Percentiles rank a stretch among this genome's conserved stretches.
phyloP scores from a whole-genome alignment of 352 stramenopile species.

The Phytophthora meadii region DNA sequence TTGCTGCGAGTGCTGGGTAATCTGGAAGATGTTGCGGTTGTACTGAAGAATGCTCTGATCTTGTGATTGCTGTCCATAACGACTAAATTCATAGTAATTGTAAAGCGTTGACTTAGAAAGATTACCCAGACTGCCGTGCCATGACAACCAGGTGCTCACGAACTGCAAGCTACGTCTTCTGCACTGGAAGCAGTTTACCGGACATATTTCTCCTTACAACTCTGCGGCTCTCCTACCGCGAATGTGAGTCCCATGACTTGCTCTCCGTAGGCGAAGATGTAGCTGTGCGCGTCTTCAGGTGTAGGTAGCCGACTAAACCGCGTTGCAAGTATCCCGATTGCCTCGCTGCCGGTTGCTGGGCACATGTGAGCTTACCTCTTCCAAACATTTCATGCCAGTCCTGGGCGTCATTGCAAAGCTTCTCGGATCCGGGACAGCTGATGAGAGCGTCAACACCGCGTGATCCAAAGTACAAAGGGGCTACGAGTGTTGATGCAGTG shows the following conservation, averaged over 20 bases:
- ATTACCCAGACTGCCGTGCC: too few relatives aligned
- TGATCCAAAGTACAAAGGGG: conserved; percentile 6
- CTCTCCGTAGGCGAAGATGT: too few relatives aligned
- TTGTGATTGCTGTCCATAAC: background rate
- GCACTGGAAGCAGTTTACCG: background rate
- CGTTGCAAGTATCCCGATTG: too few relatives aligned
- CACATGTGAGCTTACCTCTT: too few relatives aligned
- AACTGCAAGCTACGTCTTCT: background rate
- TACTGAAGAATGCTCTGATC: conserved; percentile 22
- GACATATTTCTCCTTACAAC: too few relatives aligned
- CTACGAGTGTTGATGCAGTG: conserved; percentile 2
- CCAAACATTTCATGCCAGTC: too few relatives aligned
- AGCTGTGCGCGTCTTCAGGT: too few relatives aligned
- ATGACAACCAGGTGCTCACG: background rate
- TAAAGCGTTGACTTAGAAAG: background rate
- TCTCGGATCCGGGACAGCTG: background rate
- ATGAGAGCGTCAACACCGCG: background rate
- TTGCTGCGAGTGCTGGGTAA: conserved; percentile 5
- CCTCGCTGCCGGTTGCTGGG: too few relatives aligned
- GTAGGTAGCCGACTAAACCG: too few relatives aligned
- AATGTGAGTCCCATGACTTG: too few relatives aligned
- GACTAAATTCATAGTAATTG: background rate
- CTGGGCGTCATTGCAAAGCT: background rate
- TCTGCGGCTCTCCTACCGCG: too few relatives aligned
- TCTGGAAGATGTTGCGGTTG: conserved; percentile 6